Base-by-base conservation (phyloP, 176 grass and related monocot genomes). In the Poa pratensis region DNA sequence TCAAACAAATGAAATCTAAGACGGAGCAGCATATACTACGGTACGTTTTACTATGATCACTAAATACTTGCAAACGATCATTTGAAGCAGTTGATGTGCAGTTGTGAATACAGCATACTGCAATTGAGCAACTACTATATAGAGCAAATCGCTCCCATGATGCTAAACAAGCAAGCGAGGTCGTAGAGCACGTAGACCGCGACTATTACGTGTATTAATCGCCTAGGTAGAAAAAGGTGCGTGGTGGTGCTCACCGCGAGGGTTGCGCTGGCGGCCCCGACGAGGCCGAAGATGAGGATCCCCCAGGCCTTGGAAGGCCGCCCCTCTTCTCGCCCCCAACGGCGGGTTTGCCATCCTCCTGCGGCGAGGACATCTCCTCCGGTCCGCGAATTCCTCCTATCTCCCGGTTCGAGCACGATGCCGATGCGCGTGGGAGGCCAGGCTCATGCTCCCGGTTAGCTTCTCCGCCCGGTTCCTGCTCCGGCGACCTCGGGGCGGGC, bases 251-350 rank as follows among this genome's bases (percentile, higher is more conserved):
- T 28, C 81, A 95, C 96, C 63, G 93, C 90, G 53, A 95, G 70
- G 65, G 87, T 90, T 17, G 93, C 92, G 61, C 89, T 89, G 53
- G 96, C 87, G 83, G 84, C 96, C 43, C 96, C 93, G 61, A 98
- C 90, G 22, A 98, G 42, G 83, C 93, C 96, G 84, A 98, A 92
- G 39, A 98, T 71, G 83, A 92, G 81, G 63, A 92, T 39, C 15
- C 93, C 91, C 96, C 96, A 98, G 55, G 93, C 91, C 86, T 86
- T 95, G 69, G 88, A 87, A 28, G 79, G 84, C 12, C 75, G 64
- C 35, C 57, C 75, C 69, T 86, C 81, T 87, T 88, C 69, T 82
- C 80, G 50, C 32, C 77, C 69, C 81, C 55, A 23, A 70, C 61
- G 58, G 3, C 81, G 80, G 76, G 48, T 69, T 85, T 80, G 40